phyloP scores from a whole-genome alignment of 768 basidiomycete species.

The Leucocoprinus birnbaumii region DNA sequence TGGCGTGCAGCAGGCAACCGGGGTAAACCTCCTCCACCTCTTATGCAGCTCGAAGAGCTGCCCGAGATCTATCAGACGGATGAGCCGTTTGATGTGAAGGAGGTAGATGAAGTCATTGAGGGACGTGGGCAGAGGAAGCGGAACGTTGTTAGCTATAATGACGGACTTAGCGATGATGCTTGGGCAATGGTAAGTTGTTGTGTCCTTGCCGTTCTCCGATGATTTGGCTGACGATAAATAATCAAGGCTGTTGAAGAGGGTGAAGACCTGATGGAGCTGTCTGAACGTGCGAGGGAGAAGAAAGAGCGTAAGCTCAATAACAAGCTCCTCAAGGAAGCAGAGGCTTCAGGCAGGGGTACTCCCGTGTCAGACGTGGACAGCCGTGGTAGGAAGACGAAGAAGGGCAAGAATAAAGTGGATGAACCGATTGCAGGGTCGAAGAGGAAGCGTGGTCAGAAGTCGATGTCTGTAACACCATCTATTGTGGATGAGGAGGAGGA shows the following conservation, averaged over 20 bases:
- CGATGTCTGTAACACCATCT: conserved; percentile 76
- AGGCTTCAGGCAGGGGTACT: conserved; percentile 61
- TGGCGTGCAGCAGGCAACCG: conserved; percentile 78
- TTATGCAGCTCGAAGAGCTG: conserved; percentile 87
- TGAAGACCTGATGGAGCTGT: conserved; percentile 73
- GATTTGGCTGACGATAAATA: background rate
- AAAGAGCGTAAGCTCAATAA: conserved; percentile 61
- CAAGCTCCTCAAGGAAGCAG: conserved; percentile 56
- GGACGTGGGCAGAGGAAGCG: conserved; percentile 86
- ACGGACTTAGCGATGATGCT: conserved; percentile 91
- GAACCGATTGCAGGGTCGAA: conserved; percentile 56
- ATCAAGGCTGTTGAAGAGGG: conserved; percentile 74
- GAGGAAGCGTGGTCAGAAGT: conserved; percentile 74
- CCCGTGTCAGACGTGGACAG: conserved; percentile 61
- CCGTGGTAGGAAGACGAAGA: conserved; percentile 61
- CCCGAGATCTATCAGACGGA: conserved; percentile 89
- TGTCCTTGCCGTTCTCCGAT: background rate
- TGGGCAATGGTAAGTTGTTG: conserved; percentile 70
- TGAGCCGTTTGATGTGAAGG: conserved; percentile 67
- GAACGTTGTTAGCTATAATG: conserved; percentile 87
- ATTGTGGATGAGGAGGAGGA: conserved; percentile 79
- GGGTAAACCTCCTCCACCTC: conserved; percentile 70
- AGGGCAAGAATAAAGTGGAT: conserved; percentile 61
- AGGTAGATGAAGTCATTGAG: conserved; percentile 62
- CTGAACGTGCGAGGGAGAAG: conserved; percentile 61